Base-by-base conservation (phyloP, 192 early-diverging fungal species). In the Gorgonomyces haynaldii region DNA sequence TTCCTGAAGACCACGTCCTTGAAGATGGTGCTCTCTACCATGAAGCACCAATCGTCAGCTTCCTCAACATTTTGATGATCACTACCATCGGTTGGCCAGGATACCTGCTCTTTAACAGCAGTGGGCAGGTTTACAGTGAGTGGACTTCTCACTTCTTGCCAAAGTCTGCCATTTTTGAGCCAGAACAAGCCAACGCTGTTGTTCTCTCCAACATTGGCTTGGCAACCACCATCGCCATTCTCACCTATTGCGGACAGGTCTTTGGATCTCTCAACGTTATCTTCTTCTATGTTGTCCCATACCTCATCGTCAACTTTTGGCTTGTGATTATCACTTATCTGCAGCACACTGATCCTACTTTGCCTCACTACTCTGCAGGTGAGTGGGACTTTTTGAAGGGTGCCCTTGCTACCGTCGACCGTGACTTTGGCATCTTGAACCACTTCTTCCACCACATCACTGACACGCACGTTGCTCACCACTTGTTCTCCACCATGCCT, bases 401-500 rank as follows among this genome's bases (percentile, higher is more conserved):
- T 44, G 91, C 91, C 3, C 68, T 91, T 36, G 81, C 76, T 58
- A 86, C 88, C 32, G 78, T 97, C 19, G 93, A 97, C 60, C 86
- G 91, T 35, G 82, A 83, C 50, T 93, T 78, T 53, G 91, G 93
- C 34, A 60, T 91, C 58, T 71, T 97, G 54, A 83, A 97, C 60
- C 58, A 74, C 53, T 84, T 86, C 63, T 61, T 65, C 65, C 70
- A 77, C 59, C 73, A 62, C 52, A 71, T 74, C 56, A 68, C 81
- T 28, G 87, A 92, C 56, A 89, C 88, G 2, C 90, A 96, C 57
- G 90, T 96, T 16, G 89, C 83, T 5, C 94, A 97, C 61, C 94
- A 97, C 58, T 62, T 91, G 50, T 97, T 95, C 72, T 86, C 85
- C 7, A 86, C 79, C n/a, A 97, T 97, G 90, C 94, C 94, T 8